Conservation (phyloP, 73 alveolate genomes). For the Blepharisma japonicum region DNA sequence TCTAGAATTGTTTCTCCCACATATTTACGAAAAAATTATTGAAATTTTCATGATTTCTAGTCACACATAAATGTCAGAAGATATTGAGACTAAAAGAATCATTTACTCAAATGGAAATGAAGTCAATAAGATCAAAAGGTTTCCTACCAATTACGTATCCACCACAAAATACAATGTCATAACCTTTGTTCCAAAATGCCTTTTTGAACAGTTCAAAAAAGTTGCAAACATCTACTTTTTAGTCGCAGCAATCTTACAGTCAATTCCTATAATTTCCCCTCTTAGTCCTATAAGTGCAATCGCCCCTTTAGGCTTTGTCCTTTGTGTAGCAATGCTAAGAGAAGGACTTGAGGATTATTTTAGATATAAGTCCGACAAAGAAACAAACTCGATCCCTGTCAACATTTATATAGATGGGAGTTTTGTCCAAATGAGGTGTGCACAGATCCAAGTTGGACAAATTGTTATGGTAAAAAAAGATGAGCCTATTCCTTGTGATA, state of each 20-base stretch:
- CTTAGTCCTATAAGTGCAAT: slow-evolving; percentile 92
- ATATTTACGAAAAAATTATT: no score
- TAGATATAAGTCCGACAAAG: slow-evolving; percentile 82
- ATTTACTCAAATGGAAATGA: slow-evolving; percentile 12
- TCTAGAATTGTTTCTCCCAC: no score
- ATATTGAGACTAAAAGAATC: slow-evolving; percentile 3
- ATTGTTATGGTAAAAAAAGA: slow-evolving; percentile 74
- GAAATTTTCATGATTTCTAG: no score
- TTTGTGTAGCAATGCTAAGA: slow-evolving; percentile 89
- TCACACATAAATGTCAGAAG: neutral
- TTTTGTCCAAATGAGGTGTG: slow-evolving; percentile 26
- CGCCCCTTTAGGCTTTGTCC: slow-evolving; percentile 94
- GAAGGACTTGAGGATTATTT: slow-evolving; percentile 95
- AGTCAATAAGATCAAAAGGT: slow-evolving; percentile 3
- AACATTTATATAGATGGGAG: slow-evolving; percentile 11
- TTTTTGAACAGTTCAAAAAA: slow-evolving; percentile 64
- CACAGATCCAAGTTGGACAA: slow-evolving; percentile 86
- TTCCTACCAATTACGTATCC: slow-evolving; percentile 67
- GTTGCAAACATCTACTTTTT: slow-evolving; percentile 83
- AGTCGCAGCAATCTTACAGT: slow-evolving; percentile 69
- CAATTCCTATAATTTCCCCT: slow-evolving; percentile 89
- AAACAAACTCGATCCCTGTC: slow-evolving; percentile 41
- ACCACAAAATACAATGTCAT: slow-evolving; percentile 72
- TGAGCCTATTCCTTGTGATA: slow-evolving; percentile 91
- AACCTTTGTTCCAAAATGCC: slow-evolving; percentile 64